A percentile compares a stretch with the other conserved stretches of the same genome.
Evolutionary conservation across 2,329 filamentous ascomycete species (phyloP).

Genomic region (Fusarium devonianum): DNA sequence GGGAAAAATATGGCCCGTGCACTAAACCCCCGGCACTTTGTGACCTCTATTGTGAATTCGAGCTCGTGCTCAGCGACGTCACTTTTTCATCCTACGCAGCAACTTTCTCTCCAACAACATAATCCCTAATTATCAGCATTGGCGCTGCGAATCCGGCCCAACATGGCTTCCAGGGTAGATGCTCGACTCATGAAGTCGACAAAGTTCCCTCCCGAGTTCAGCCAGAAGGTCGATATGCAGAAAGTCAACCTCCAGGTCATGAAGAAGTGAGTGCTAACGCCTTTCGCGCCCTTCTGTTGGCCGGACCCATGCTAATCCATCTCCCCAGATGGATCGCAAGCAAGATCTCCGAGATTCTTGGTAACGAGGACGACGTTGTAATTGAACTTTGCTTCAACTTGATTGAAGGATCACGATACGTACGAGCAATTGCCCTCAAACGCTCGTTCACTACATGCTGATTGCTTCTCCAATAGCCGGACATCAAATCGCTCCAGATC

Average conservation of each 20-base stretch:
- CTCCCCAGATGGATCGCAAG: slow-evolving; percentile 86
- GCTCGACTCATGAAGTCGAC: slow-evolving; percentile 89
- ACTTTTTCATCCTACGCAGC: slow-evolving; percentile 38
- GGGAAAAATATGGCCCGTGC: slow-evolving; percentile 35
- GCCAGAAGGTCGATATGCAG: slow-evolving; percentile 92
- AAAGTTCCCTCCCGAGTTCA: slow-evolving; percentile 94
- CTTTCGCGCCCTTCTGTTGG: background rate
- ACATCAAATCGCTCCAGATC: slow-evolving; percentile 95
- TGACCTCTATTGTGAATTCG: slow-evolving; percentile 1
- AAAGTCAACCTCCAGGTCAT: slow-evolving; percentile 98
- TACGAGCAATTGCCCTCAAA: slow-evolving; percentile 54
- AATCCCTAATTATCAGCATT: slow-evolving; percentile 23
- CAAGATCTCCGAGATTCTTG: slow-evolving; percentile 85
- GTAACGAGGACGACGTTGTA: slow-evolving; percentile 94
- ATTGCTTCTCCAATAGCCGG: slow-evolving; percentile 67
- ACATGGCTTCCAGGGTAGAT: slow-evolving; percentile 85
- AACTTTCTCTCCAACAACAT: slow-evolving; percentile 35
- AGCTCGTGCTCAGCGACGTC: slow-evolving; percentile 40
- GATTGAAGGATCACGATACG: slow-evolving; percentile 77
- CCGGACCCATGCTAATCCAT: slow-evolving; percentile 23
- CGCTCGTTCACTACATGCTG: slow-evolving; percentile 37
- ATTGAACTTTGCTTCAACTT: slow-evolving; percentile 81
- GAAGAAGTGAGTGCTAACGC: slow-evolving; percentile 87
- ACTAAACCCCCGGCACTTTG: slow-evolving; percentile 1
- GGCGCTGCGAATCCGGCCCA: slow-evolving; percentile 38